Conservation (phyloP, 2,329 filamentous ascomycete genomes). For the Phialophora tarda region DNA sequence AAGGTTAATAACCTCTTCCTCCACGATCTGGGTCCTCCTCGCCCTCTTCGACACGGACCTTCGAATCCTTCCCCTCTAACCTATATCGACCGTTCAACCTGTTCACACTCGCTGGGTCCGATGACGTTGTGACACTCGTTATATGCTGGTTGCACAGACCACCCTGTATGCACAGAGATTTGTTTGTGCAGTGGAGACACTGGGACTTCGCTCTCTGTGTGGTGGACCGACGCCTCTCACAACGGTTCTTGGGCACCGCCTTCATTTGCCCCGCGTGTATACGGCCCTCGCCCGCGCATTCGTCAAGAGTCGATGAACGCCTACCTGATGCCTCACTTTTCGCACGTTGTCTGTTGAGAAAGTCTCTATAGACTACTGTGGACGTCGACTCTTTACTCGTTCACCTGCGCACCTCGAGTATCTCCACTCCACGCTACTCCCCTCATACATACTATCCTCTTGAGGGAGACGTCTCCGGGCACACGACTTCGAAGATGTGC, state of each 20-base stretch:
- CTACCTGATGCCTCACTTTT: constrained; percentile 15
- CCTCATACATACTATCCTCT: background rate
- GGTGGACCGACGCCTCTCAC: constrained; percentile 12
- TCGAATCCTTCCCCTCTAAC: constrained; percentile 3
- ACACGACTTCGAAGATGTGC: constrained; percentile 34
- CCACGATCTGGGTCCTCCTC: background rate
- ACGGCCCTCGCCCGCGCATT: background rate
- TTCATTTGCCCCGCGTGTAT: constrained; percentile 8
- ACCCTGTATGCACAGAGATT: constrained; percentile 1
- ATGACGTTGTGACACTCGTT: constrained; percentile 17
- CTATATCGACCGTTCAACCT: constrained; percentile 10
- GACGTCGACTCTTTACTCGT: constrained; percentile 13
- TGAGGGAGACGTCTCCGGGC: background rate
- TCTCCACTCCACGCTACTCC: constrained; percentile 20
- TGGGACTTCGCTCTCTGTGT: background rate
- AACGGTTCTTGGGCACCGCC: constrained; percentile 11
- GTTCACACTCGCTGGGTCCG: constrained; percentile 6
- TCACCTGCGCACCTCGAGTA: constrained; percentile 12
- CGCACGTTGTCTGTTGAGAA: constrained; percentile 11
- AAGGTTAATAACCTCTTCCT: constrained; percentile 16
- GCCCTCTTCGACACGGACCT: constrained; percentile 18
- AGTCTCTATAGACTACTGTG: constrained; percentile 19
- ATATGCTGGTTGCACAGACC: constrained; percentile 11
- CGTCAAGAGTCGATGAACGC: background rate
- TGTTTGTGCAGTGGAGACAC: background rate